Percentiles rank a stretch among this genome's conserved stretches.
Evolutionary conservation across 2,329 filamentous ascomycete species (phyloP).

Genomic region (Cordyceps cateniannulata): DNA sequence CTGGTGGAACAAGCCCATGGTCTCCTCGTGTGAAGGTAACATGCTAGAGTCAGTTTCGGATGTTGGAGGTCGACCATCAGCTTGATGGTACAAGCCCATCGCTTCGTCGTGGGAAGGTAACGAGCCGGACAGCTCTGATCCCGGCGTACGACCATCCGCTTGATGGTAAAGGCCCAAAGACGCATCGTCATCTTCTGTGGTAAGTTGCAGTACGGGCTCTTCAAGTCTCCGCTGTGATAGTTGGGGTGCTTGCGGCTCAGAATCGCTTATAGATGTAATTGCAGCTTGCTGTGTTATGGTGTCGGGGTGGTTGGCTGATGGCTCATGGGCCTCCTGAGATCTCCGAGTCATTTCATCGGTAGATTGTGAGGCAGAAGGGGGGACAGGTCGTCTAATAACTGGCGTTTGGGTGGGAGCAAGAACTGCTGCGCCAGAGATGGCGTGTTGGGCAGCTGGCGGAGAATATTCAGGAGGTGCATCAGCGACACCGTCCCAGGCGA

Average conservation of each 20-base stretch:
- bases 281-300: neutral
- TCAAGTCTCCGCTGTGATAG: neutral
- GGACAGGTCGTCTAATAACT: neutral
- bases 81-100: slow-evolving; percentile 27
- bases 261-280: neutral
- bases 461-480: slow-evolving; percentile 13
- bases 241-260: neutral
- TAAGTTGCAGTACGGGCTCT: neutral
- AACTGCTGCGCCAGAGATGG: neutral
- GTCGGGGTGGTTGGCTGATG: neutral
- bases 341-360: neutral
- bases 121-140: neutral
- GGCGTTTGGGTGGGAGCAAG: neutral
- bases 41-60: neutral
- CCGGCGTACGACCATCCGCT: slow-evolving; percentile 20
- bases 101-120: slow-evolving; percentile 21
- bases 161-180: slow-evolving; percentile 26
- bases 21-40: slow-evolving; percentile 21
- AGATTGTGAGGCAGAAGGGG: neutral
- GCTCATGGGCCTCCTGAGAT: neutral
- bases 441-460: neutral
- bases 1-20: slow-evolving; percentile 26
- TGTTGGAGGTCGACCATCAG: slow-evolving; percentile 19
- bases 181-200: slow-evolving; percentile 17
- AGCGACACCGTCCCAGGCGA: slow-evolving; percentile 2